phyloP scores from a whole-genome alignment of 257 asterid genomes.

The Ocimum tenuiflorum region DNA sequence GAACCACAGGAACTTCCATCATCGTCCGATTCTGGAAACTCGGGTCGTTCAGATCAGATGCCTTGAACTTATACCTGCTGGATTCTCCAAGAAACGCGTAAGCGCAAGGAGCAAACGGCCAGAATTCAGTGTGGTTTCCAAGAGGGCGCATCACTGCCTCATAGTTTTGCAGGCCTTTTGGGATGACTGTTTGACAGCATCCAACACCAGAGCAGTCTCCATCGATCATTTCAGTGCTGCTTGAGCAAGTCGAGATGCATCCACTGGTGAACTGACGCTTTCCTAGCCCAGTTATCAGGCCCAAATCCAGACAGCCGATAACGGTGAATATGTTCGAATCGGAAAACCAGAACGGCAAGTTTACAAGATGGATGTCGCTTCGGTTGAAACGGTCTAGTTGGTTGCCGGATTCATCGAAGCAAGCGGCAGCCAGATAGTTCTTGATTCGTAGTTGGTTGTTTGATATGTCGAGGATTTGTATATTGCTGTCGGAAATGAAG shows the following conservation, averaged over 20 bases:
- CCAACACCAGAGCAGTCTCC: slow-evolving; percentile 50
- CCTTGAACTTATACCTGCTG: slow-evolving; percentile 18
- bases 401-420: slow-evolving; percentile 20
- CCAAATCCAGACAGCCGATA: slow-evolving; percentile 43
- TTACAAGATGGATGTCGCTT: too few relatives aligned
- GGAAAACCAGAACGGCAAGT: slow-evolving; percentile 32
- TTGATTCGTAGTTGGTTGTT: slow-evolving; percentile 10
- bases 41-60: slow-evolving; percentile 22
- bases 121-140: slow-evolving; percentile 14
- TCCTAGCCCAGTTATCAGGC: not conserved
- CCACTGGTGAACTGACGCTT: slow-evolving; percentile 28
- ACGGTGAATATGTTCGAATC: slow-evolving; percentile 28
- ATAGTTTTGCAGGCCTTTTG: slow-evolving; percentile 46
- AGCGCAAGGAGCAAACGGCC: slow-evolving; percentile 38
- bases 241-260: slow-evolving; percentile 31
- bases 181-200: slow-evolving; percentile 47
- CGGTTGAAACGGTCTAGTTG: not conserved
- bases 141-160: too few relatives aligned
- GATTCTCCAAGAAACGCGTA: slow-evolving; percentile 47
- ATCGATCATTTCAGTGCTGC: slow-evolving; percentile 22
- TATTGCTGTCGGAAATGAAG: slow-evolving; percentile 3
- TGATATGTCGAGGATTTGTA: slow-evolving; percentile 15
- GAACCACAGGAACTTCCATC: slow-evolving; percentile 32
- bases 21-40: slow-evolving; percentile 24
- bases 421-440: slow-evolving; percentile 9